These are phyloP conservation scores for Fusarium lyarnte DNA, from an alignment of 2,329 filamentous ascomycete genomes.

Conservation along the genomic window DNA sequence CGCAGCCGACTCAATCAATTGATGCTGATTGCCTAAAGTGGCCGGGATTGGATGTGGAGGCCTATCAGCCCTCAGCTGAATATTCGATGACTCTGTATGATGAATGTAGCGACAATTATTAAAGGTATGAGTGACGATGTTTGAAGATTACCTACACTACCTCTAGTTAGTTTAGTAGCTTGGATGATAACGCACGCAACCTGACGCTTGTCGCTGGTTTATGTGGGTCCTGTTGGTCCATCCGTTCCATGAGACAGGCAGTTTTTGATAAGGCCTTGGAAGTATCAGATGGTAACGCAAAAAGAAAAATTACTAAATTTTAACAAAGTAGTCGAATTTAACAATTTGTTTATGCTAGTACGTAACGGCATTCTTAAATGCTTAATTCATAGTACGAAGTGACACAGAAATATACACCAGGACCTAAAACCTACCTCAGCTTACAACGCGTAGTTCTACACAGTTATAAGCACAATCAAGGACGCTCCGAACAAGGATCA, in stretches of 20 bases:
- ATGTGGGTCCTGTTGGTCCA: conserved; percentile 8
- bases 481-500: neutral
- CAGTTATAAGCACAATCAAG: neutral
- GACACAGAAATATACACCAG: neutral
- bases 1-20: conserved; percentile 6
- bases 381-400: neutral
- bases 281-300: neutral
- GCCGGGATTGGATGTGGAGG: neutral
- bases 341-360: neutral
- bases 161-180: neutral
- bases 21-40: neutral
- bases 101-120: conserved; percentile 28
- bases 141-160: neutral
- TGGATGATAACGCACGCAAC: neutral
- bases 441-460: neutral
- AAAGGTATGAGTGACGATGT: conserved; percentile 14
- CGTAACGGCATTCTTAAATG: neutral
- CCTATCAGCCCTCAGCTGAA: conserved; percentile 4
- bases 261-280: neutral
- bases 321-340: neutral
- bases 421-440: neutral
- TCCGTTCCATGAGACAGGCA: neutral
- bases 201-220: conserved; percentile 3
- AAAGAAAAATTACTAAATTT: neutral
- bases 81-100: conserved; percentile 17